Evolutionary conservation across 768 basidiomycete species (phyloP), one percentile per base, ranked within the genome.

Genomic region (Russula ochroleuca): DNA sequence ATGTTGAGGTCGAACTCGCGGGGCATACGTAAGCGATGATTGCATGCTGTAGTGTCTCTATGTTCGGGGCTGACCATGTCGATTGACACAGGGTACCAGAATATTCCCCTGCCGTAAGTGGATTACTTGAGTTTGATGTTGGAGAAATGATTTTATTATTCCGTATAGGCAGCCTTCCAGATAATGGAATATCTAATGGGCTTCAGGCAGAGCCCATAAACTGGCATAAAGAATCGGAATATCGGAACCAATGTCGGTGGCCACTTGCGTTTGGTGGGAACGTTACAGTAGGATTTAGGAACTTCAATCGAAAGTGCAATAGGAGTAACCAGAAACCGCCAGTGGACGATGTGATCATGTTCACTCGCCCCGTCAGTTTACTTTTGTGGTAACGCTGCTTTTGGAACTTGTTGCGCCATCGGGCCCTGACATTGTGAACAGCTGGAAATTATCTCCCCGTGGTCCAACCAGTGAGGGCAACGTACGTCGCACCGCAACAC

Each of bases 111-210:
- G 70, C 74, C 69, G 86, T 84, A 68, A 71, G 83, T 74, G 13
- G 43, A 23, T 13, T 28, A 23, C 15, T 37, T 43, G 33, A 40
- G 40, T 5, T 23, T 37, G 23, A 51, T 48, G 17, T 38, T 4
- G 11, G 45, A 47, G 45, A 33, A 17, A 11, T 61, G 41, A 37
- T 35, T 35, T 6, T 9, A 13, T 43, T 50, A 10, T 54, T 11
- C 43, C 50, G 9, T 28, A 0, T 60, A 86, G 85, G 85, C 88
- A 57, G 81, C 85, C 0, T 84, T 86, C 75, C 86, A 88, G 69
- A 82, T 78, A 61, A 86, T 88, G 85, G 75, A 83, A 67, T 87
- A 79, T 68, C 69, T 89, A 67, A 78, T 89, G 82, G 86, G 87
- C 8, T 80, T 83, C 72, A 80, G 85, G 63, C 71, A 73, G 1